A percentile compares a stretch with the other conserved stretches of the same genome.
These are phyloP conservation scores for Physcomitrium patens DNA, from an alignment of 225 moss, liverwort and hornwort genomes.

Conservation along the genomic window DNA sequence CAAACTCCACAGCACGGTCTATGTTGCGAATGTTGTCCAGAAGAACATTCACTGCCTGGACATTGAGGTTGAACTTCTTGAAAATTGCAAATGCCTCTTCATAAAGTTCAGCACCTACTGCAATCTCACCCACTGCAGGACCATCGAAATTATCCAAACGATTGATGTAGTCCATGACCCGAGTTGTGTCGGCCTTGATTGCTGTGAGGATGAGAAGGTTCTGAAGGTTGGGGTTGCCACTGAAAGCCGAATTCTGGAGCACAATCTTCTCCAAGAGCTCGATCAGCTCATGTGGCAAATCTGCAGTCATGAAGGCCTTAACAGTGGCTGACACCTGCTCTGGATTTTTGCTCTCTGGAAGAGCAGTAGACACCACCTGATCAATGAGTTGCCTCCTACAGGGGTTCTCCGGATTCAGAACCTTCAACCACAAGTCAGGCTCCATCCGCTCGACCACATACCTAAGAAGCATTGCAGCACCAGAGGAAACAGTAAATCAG, in stretches of 20 bases:
- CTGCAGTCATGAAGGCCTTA: conserved; percentile 94
- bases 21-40: conserved; percentile 74
- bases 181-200: conserved; percentile 78
- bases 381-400: conserved; percentile 82
- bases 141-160: conserved; percentile 84
- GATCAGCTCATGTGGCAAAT: conserved; percentile 79
- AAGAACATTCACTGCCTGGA: conserved; percentile 81
- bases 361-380: conserved; percentile 84
- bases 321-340: conserved; percentile 90
- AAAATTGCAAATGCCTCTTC: conserved; percentile 86
- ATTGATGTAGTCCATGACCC: conserved; percentile 86
- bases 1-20: conserved; percentile 83
- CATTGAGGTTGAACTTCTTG: conserved; percentile 86
- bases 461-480: conserved; percentile 26
- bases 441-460: conserved; percentile 92
- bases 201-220: conserved; percentile 82
- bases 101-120: conserved; percentile 72
- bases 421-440: conserved; percentile 77
- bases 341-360: conserved; percentile 80
- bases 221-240: conserved; percentile 84
- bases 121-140: conserved; percentile 82
- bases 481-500: neutral
- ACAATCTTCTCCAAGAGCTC: conserved; percentile 87
- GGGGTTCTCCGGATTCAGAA: conserved; percentile 77
- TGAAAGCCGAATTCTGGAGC: conserved; percentile 82